These are phyloP conservation scores for Chaetoscypha palmicola DNA, from an alignment of 2,329 filamentous ascomycete species.

Conservation along the genomic window DNA sequence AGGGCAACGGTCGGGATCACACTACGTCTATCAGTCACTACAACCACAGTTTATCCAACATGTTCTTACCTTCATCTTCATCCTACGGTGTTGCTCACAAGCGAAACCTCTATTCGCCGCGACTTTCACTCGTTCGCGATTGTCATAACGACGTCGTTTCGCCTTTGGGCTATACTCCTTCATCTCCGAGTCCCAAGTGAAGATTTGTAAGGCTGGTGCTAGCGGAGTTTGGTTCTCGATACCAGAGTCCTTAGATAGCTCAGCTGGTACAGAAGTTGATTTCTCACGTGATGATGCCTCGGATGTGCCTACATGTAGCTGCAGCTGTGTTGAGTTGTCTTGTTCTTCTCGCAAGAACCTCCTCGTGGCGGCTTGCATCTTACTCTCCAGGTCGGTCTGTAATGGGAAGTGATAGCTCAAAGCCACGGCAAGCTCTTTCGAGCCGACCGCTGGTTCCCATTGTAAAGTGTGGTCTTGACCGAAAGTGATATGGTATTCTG, in stretches of 20 bases:
- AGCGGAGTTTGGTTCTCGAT: not conserved
- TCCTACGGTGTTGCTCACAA: constrained; percentile 15
- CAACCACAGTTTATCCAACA: not conserved
- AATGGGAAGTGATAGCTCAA: constrained; percentile 19
- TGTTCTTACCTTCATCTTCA: constrained; percentile 15
- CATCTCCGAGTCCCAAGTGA: constrained; percentile 13
- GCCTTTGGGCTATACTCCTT: constrained; percentile 9
- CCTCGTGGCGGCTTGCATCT: constrained; percentile 17
- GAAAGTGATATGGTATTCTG: constrained; percentile 13
- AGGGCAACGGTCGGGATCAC: constrained; percentile 4
- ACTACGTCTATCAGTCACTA: not conserved
- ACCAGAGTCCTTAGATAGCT: not conserved
- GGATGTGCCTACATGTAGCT: not conserved
- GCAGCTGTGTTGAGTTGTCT: not conserved
- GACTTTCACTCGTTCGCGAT: constrained; percentile 14
- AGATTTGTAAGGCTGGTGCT: not conserved
- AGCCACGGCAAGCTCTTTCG: constrained; percentile 16
- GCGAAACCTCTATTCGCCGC: constrained; percentile 17
- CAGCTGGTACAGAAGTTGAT: not conserved
- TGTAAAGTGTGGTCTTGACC: constrained; percentile 14
- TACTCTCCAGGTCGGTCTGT: constrained; percentile 12
- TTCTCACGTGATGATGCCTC: not conserved
- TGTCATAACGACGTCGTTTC: constrained; percentile 13
- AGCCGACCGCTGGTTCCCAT: constrained; percentile 13
- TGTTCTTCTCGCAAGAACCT: constrained; percentile 9